Evolutionary conservation across 495 filamentous ascomycete species (phyloP), one percentile per base, ranked within the genome.

Genomic region (Xylaria telfairii): DNA sequence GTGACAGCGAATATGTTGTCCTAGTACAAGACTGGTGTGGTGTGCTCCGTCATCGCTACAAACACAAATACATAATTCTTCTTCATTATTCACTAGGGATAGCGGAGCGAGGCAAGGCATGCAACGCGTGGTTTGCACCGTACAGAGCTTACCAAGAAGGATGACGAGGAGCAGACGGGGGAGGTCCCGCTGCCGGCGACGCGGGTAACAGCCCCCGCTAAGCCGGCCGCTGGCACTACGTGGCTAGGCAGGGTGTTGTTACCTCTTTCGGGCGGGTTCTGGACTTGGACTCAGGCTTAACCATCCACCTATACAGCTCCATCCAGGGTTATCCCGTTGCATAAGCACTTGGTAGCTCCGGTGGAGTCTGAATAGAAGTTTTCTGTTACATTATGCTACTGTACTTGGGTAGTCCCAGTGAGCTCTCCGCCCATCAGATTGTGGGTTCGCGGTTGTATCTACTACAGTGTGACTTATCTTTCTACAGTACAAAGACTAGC

Each of bases 151-250:
- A 24, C 1, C 1, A 21, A 26, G 47, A 19, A 24, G 30, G 30
- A 59, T 37, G 56, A 59, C 32, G 56, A 59, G 28, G 56, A 59
- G 3, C 39, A 10, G n/a, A 21, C 46, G 3, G 21, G 17, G 3
- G 37, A 17, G 28, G 64, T 26, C 47, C 64, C 64, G 64, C 64
- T 21, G 64, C 47, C 64, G 64, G 64, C 64, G 32, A 34, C 64
- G 47, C 64, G 64, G 64, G 64, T 66, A 54, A 39, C 47, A 42
- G 46, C 4, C 47, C 64, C 64, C 64, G 64, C 64, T 26, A 17
- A 39, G 64, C 64, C 64, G 46, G 64, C 47, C 46, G 64, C 46
- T 66, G 28, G 46, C 44, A 32, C 63, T 66, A 66, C 46, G 19
- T 32, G 46, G 46, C 41, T 15, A 54, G 63, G 41, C 46, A 66